Base-by-base conservation (phyloP, 1,284 basidiomycete species). In the Polyporus tsugae region DNA sequence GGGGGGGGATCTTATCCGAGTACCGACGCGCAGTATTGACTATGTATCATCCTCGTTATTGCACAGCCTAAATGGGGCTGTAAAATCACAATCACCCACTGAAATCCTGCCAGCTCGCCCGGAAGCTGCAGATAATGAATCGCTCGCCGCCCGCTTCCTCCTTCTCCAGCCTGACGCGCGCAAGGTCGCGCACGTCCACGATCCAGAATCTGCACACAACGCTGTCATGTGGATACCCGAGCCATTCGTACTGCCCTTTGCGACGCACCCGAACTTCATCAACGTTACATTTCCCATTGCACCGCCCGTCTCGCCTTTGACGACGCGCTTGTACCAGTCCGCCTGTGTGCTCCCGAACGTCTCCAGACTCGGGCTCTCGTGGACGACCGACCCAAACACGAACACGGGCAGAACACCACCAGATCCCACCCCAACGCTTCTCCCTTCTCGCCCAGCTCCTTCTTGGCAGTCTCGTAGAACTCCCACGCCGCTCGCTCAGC, bases 131-230 rank as follows among this genome's bases (percentile, higher is more conserved):
- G 46, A 84, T 69, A 70, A 90, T 83, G 73, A 91, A 86, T 0
- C 92, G 82, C 72, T 93, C 79, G 0, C 86, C 88, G 4, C 84
- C 85, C 0, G 91, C 91, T 17, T 84, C 83, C 7, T 82, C 78
- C 39, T 82, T 82, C 39, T 83, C 80, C 2, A 91, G 78, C 0
- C 89, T 86, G 10, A 83, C 87, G 4, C 82, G 78, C 0, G 87
- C 90, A n/a, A 91, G 79, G 73, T 91, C 89, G n/a, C 89, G 83
- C 1, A 91, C 89, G 69, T 91, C 88, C 42, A 90, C 83, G 13
- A 22, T 10, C n/a, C 36, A 36, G 38, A 59, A 41, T 39, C 36
- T 39, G 22, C 36, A n/a, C 6, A n/a, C 11, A 39, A 22, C 7
- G 29, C 11, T 19, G 33, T 35, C 9, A 29, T 17, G 25, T 53